Base-by-base conservation (phyloP, 768 basidiomycete genomes). In the Serendipita indica region DNA sequence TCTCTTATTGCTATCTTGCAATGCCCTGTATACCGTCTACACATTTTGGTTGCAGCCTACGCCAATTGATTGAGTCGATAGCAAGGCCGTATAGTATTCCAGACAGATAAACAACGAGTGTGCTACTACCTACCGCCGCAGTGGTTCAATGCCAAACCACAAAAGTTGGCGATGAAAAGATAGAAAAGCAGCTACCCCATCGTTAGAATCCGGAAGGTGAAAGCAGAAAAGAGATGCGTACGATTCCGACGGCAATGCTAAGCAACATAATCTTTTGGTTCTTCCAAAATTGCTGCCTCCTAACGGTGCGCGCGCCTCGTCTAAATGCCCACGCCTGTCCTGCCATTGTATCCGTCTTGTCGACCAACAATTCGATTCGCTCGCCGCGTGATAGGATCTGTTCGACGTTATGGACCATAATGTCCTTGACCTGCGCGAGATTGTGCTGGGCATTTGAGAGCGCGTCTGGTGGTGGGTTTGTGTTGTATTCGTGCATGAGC, bases 381-480 rank as follows among this genome's bases (percentile, higher is more conserved):
- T 99, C 96, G 22, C 96, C 96, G 34, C 96, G 78, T 57, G 81
- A 85, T 39, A 99, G 79, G 62, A 98, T 94, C 69, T 92, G 88
- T 72, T 97, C 91, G 63, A 97, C 93, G 69, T 97, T 97, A 71
- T 97, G 89, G 56, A 97, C 93, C 92, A 96, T 94, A 71, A 96
- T 89, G 65, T 92, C 85, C 69, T 96, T 97, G 46, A 96, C 88
- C 64, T 89, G 87, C 61, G 82, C 81, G 39, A 91, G 76, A 69
- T 97, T 92, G 3, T 79, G 78, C 67, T 92, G 92, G 3, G 94
- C 94, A 62, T 89, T 86, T 18, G 84, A 74, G 59, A 98, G 80
- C 62, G 93, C 90, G 68, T 99, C 96, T 16, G 69, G 67, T 34
- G 89, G 92, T 14, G 93, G 92, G 6, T 81, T 72, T 30, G 89